Evolutionary conservation across 345 rosid genomes (phyloP), one percentile per base, ranked within the genome.

Genomic region (Angophora floribunda): DNA sequence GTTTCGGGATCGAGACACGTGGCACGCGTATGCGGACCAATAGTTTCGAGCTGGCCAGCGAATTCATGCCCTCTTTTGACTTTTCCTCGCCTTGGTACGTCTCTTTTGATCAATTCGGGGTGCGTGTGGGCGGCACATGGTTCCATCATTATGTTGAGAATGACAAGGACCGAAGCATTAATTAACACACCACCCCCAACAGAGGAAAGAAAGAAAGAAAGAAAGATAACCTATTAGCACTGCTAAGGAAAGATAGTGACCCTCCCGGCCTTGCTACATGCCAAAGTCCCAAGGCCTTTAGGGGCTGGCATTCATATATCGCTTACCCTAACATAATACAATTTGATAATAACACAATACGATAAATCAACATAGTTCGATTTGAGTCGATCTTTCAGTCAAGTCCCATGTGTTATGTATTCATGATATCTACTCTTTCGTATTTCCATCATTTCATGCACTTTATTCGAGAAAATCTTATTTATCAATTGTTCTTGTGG

Each of bases 311-410:
- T n/a, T 28, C 32, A 28, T 28, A 28, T 28, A 32, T 8, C 9
- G 2, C 2, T 13, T 6, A 13, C 6, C 36, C 6, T 63, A 16
- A 63, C 9, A 8, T 6, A 17, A 63, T 28, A 13, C 36, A 5
- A 14, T 16, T 63, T 2, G 2, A 63, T n/a, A n/a, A 63, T 16
- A 63, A 63, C 13, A 63, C 52, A 28, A 63, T 16, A 63, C 17
- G 36, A 13, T 0, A n/a, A 0, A 63, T 63, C 15, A 1, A 2
- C 7, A 4, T 63, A 16, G 28, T 63, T 63, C 4, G 3, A 13
- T 63, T 17, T 1, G 15, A n/a, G 1, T 63, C 9, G 9, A 63
- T 63, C 70, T 4, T 13, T 63, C 2, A n/a, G 0, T 14, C 12
- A 63, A 63, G 17, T 3, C 70, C 17, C 13, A 13, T 7, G 17